Evolutionary conservation across 495 filamentous ascomycete genomes (phyloP).

Genomic region (Aspergillus taichungensis): DNA sequence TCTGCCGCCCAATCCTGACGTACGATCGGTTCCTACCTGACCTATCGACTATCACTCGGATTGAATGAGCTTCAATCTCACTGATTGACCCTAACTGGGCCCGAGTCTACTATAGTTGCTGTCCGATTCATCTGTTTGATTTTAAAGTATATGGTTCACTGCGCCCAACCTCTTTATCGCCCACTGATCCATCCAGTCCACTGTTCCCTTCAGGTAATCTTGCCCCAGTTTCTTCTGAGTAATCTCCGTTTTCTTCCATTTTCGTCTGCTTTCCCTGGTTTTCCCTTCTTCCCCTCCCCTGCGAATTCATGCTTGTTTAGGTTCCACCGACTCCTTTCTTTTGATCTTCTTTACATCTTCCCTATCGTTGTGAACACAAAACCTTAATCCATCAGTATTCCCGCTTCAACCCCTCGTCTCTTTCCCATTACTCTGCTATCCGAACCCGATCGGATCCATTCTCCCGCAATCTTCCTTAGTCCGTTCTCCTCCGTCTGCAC

Average conservation of each 20-base stretch:
- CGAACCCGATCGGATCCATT: constrained; percentile 26
- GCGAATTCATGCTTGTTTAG: background rate
- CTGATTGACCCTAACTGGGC: no score
- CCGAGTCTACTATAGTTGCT: no score
- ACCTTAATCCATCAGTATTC: background rate
- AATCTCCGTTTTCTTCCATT: constrained; percentile 3
- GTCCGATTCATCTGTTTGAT: no score
- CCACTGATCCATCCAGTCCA: no score
- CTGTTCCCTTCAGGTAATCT: background rate
- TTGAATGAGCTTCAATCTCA: no score
- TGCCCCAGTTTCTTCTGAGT: constrained; percentile 2
- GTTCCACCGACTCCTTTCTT: background rate
- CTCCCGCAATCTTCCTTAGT: constrained; percentile 39
- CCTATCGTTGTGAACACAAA: background rate
- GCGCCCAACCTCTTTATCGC: no score
- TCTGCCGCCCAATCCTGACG: background rate
- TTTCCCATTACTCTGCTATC: constrained; percentile 5
- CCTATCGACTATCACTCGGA: no score
- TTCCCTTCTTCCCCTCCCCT: background rate
- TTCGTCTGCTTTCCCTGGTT: background rate
- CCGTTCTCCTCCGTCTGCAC: constrained; percentile 21
- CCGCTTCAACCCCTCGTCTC: constrained; percentile 5
- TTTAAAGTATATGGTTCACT: no score
- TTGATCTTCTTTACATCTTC: background rate
- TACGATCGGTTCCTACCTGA: no score